Percentiles rank a stretch among this genome's conserved stretches.
Evolutionary conservation across 768 basidiomycete genomes (phyloP).

Genomic region (Brasilioporus rufonigricans): DNA sequence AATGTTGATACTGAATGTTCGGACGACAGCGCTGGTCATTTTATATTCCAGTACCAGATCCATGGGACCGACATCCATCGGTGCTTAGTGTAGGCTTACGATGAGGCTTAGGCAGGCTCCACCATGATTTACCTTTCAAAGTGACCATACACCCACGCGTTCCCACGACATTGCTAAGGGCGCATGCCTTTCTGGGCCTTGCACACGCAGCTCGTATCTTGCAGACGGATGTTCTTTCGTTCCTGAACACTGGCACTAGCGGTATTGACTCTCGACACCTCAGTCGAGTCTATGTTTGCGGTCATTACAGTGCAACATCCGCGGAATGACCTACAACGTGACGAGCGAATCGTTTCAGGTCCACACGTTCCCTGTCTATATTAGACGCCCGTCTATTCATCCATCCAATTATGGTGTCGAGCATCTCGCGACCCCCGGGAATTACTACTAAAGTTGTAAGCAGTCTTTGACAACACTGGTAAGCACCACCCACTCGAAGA

Average conservation of each 20-base stretch:
- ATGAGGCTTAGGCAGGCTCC: conserved; percentile 10
- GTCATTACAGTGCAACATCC: background rate
- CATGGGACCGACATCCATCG: background rate
- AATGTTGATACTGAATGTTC: conserved; percentile 1
- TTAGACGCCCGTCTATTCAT: background rate
- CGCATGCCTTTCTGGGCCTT: too few species aligned
- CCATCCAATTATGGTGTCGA: background rate
- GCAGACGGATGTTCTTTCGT: background rate
- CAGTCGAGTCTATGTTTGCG: background rate
- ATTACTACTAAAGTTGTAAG: background rate
- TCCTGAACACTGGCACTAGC: background rate
- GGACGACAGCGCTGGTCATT: background rate
- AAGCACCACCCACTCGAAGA: too few species aligned
- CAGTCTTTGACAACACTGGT: too few species aligned
- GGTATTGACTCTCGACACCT: background rate
- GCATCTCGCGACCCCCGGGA: too few species aligned
- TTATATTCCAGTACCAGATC: conserved; percentile 24
- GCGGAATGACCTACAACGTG: too few species aligned
- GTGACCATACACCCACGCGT: conserved; percentile 23
- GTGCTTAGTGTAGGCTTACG: conserved; percentile 6
- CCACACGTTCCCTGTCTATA: too few species aligned
- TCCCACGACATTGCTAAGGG: conserved; percentile 21
- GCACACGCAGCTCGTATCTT: background rate
- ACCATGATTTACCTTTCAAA: conserved; percentile 22
- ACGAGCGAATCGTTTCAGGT: background rate